Percentiles rank a stretch among this genome's conserved stretches.
Evolutionary conservation across 1,139 yeast species (phyloP).

Genomic region (Taphrina flavorubra): DNA sequence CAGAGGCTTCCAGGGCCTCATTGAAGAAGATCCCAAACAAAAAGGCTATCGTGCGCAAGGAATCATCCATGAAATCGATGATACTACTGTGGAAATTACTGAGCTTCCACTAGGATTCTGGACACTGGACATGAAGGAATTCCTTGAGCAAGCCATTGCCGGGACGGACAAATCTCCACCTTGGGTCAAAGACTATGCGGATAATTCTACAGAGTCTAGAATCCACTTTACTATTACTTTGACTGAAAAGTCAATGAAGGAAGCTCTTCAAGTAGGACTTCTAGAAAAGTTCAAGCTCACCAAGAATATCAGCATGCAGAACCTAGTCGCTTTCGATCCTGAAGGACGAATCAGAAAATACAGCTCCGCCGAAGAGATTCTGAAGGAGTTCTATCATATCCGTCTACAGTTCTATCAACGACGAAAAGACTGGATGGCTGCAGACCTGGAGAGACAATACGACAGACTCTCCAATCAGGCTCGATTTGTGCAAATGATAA

Average conservation of each 20-base stretch:
- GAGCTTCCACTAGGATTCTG: conserved; percentile 93
- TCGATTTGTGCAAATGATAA: conserved; percentile 85
- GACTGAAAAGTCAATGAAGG: conserved; percentile 79
- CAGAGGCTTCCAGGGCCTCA: conserved; percentile 90
- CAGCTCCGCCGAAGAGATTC: conserved; percentile 73
- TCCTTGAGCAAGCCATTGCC: conserved; percentile 69
- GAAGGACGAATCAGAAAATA: conserved; percentile 85
- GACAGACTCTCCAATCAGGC: conserved; percentile 83
- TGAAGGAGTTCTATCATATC: conserved; percentile 81
- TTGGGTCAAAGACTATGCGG: conserved; percentile 95
- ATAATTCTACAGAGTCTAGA: conserved; percentile 82
- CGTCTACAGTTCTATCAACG: conserved; percentile 89
- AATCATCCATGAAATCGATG: conserved; percentile 77
- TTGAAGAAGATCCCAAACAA: conserved; percentile 58
- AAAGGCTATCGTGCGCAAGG: conserved; percentile 81
- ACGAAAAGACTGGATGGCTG: conserved; percentile 80
- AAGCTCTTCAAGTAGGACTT: conserved; percentile 73
- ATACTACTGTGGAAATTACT: conserved; percentile 80
- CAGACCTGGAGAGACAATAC: conserved; percentile 72
- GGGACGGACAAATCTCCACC: conserved; percentile 74
- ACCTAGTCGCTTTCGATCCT: conserved; percentile 98
- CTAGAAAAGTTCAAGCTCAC: conserved; percentile 81
- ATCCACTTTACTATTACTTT: conserved; percentile 72
- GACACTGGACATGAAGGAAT: conserved; percentile 90
- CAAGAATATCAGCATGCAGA: conserved; percentile 70